These are phyloP conservation scores for Aspergillus sojae DNA, from an alignment of 2,329 filamentous ascomycete species.

Conservation along the genomic window DNA sequence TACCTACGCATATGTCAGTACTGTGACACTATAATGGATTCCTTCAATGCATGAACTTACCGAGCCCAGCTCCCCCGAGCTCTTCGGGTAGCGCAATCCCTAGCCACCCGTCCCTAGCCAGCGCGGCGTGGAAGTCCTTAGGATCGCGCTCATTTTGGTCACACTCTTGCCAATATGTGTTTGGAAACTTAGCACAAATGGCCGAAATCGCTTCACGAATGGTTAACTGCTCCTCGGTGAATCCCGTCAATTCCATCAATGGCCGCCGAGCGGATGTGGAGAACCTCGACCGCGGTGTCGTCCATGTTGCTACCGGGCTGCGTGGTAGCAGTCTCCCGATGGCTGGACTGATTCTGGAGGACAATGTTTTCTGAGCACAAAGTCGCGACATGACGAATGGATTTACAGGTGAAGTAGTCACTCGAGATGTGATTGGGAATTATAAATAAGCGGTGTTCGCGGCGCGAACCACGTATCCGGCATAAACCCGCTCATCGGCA, in stretches of 20 bases:
- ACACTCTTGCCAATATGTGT: slow-evolving; percentile 73
- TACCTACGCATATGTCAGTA: slow-evolving; percentile 44
- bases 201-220: slow-evolving; percentile 71
- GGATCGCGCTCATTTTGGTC: slow-evolving; percentile 74
- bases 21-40: not conserved
- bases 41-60: slow-evolving; percentile 16
- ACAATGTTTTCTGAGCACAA: not conserved
- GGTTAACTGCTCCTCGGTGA: slow-evolving; percentile 71
- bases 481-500: slow-evolving; percentile 1
- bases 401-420: not conserved
- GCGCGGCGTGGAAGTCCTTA: slow-evolving; percentile 71
- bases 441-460: not conserved
- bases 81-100: slow-evolving; percentile 77
- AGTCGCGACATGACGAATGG: slow-evolving; percentile 11
- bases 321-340: not conserved
- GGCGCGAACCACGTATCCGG: slow-evolving; percentile 4
- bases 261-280: slow-evolving; percentile 34
- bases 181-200: slow-evolving; percentile 70
- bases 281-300: slow-evolving; percentile 22
- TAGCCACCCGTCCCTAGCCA: slow-evolving; percentile 77
- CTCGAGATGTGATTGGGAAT: not conserved
- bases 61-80: slow-evolving; percentile 73
- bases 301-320: not conserved
- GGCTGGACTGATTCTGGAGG: not conserved
- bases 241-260: slow-evolving; percentile 73